Percentiles rank a stretch among this genome's conserved stretches.
These are phyloP conservation scores for Phytophthora constricta DNA, from an alignment of 352 stramenopile species.

Conservation along the genomic window DNA sequence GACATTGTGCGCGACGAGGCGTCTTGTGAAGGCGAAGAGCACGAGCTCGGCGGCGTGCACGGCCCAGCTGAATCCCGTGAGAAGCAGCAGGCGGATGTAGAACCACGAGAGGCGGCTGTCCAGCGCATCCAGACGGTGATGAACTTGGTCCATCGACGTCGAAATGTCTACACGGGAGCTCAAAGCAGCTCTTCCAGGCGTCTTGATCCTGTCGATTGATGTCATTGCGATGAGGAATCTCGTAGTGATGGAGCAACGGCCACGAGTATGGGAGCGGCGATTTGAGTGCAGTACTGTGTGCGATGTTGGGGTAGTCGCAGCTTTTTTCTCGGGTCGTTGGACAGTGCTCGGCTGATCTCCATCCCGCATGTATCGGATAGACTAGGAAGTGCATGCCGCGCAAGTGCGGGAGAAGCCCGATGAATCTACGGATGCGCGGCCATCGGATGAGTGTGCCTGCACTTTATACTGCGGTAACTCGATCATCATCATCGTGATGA, in stretches of 20 bases:
- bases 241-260: neutral
- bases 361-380: neutral
- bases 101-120: conserved; percentile 21
- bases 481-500: conserved; percentile 2
- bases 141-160: too few relatives aligned
- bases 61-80: conserved; percentile 35
- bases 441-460: neutral
- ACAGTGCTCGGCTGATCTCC: conserved; percentile 1
- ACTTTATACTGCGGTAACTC: neutral
- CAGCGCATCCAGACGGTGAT: conserved; percentile 16
- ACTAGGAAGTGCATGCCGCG: neutral
- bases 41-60: conserved; percentile 39
- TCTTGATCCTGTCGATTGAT: neutral
- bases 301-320: neutral
- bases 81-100: conserved; percentile 36
- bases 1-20: conserved; percentile 24
- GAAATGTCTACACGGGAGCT: too few relatives aligned
- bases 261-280: neutral
- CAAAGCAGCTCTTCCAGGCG: neutral
- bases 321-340: neutral
- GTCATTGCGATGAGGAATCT: conserved; percentile 2
- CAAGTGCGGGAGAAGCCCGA: neutral
- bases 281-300: too few relatives aligned
- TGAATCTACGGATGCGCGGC: neutral
- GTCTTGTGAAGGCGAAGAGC: conserved; percentile 40